A percentile compares a stretch with the other conserved stretches of the same genome.
Evolutionary conservation across 148 eudicot genomes (phyloP).

Genomic region (Diospyros kaki): DNA sequence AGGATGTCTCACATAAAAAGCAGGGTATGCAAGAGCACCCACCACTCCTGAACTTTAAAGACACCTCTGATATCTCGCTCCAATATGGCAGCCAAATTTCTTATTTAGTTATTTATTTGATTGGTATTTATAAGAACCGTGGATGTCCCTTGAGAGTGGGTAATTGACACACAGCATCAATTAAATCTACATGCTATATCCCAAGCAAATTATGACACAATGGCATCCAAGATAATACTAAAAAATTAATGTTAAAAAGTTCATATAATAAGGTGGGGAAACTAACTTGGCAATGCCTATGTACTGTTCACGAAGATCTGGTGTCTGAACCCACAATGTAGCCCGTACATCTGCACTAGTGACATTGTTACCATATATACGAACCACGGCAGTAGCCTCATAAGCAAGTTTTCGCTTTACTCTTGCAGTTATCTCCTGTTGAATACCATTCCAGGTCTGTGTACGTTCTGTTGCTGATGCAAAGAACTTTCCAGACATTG

Average conservation of each 20-base stretch:
- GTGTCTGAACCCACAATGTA: constrained; percentile 74
- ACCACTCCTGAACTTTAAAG: background rate
- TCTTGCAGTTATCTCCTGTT: constrained; percentile 77
- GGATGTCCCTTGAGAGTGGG: background rate
- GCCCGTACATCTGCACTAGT: constrained; percentile 52
- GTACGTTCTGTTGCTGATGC: constrained; percentile 73
- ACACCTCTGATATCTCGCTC: background rate
- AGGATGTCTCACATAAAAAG: background rate
- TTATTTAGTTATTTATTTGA: background rate
- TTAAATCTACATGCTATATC: too few species aligned
- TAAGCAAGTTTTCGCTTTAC: constrained; percentile 76
- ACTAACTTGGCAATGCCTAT: constrained; percentile 72
- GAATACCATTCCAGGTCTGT: constrained; percentile 88
- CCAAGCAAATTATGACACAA: too few species aligned
- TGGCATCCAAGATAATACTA: too few species aligned
- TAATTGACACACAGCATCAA: background rate
- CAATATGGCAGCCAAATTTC: background rate
- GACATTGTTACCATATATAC: constrained; percentile 77
- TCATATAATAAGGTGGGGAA: background rate
- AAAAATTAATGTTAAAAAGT: too few species aligned
- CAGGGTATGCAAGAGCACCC: background rate
- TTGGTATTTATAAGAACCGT: background rate
- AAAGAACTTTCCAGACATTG: constrained; percentile 73
- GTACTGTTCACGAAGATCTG: constrained; percentile 79
- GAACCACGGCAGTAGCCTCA: constrained; percentile 60